Evolutionary conservation across 139 green algal genomes (phyloP).

Genomic region (Tetradesmus lagerheimii): DNA sequence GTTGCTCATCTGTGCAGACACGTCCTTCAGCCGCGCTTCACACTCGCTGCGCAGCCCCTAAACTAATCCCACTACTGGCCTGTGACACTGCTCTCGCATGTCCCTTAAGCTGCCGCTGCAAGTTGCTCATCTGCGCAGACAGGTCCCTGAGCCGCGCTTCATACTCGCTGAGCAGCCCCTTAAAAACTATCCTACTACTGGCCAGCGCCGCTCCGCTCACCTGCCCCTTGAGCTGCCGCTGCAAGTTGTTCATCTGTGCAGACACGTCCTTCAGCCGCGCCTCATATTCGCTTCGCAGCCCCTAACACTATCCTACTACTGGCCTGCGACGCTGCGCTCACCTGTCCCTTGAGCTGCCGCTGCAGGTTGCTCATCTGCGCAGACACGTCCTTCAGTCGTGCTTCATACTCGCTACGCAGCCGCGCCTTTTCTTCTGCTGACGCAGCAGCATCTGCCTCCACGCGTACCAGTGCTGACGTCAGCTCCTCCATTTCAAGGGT

Average conservation of each 20-base stretch:
- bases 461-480: constrained; percentile 2
- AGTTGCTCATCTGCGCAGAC: background rate
- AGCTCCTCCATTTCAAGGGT: constrained; percentile 30
- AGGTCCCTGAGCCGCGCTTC: too few relatives aligned
- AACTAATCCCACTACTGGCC: too few relatives aligned
- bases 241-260: constrained; percentile 24
- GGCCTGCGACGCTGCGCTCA: background rate
- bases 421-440: constrained; percentile 33
- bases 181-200: too few relatives aligned
- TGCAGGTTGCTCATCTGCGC: constrained; percentile 31
- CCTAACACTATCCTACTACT: too few relatives aligned
- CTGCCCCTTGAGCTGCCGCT: constrained; percentile 7
- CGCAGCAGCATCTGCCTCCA: constrained; percentile 40
- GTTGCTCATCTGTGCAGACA: background rate
- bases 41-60: constrained; percentile 17
- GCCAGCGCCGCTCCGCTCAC: too few relatives aligned
- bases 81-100: too few relatives aligned
- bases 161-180: too few relatives aligned
- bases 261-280: too few relatives aligned
- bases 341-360: constrained; percentile 23
- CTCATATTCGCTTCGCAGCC: too few relatives aligned
- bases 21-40: background rate
- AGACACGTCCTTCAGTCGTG: background rate
- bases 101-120: background rate
- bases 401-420: constrained; percentile 23